A percentile compares a stretch with the other conserved stretches of the same genome.
Evolutionary conservation across 257 asterid genomes (phyloP).

Genomic region (Dorcoceras hygrometricum): DNA sequence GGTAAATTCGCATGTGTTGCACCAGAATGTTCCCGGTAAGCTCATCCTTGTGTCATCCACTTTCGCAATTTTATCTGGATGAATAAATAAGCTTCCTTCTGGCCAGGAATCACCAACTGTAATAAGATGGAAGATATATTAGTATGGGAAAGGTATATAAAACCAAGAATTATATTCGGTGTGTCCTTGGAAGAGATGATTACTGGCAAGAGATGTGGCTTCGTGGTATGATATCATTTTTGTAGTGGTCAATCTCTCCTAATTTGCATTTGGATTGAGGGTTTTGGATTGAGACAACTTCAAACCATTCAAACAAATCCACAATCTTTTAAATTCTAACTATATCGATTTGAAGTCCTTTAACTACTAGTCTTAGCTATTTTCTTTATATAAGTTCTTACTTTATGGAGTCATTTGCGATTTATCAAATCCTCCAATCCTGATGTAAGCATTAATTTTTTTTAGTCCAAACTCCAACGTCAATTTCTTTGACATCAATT

Average conservation of each 20-base stretch:
- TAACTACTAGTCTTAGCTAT: not conserved
- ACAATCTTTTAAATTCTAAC: no score
- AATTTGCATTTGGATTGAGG: not conserved
- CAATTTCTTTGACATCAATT: not conserved
- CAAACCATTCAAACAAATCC: no score
- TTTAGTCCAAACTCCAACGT: constrained; percentile 1
- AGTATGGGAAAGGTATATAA: constrained; percentile 67
- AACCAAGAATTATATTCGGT: constrained; percentile 70
- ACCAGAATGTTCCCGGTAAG: constrained; percentile 64
- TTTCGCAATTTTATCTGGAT: constrained; percentile 15
- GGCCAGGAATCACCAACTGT: constrained; percentile 69
- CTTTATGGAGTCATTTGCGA: not conserved
- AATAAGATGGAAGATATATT: constrained; percentile 77
- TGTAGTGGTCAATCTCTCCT: constrained; percentile 4
- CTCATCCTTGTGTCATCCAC: constrained; percentile 7
- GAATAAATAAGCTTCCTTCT: constrained; percentile 19
- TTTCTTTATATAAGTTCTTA: not conserved
- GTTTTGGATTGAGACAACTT: no score
- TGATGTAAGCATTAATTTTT: not conserved
- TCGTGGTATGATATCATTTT: constrained; percentile 47
- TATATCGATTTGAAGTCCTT: no score
- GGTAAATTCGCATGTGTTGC: constrained; percentile 65
- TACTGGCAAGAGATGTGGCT: constrained; percentile 47
- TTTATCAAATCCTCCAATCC: not conserved
- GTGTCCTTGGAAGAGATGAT: constrained; percentile 73